Evolutionary conservation across 192 early-diverging fungal species (phyloP), one percentile per base, ranked within the genome.

Genomic region (Haplosporangium gracile): DNA sequence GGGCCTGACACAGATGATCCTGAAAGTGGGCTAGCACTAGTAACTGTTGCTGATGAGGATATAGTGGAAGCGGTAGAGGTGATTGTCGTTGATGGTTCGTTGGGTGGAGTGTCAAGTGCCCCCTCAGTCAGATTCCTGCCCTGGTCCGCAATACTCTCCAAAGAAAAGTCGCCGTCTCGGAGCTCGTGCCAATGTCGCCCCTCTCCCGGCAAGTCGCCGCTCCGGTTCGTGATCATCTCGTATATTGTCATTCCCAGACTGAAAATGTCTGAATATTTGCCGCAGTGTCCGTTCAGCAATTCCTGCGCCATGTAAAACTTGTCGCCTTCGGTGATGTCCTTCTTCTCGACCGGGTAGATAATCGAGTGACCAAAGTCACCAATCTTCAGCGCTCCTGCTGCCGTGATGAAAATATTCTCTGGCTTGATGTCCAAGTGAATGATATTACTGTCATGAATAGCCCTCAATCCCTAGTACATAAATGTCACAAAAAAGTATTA

Each of bases 361-460:
- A 93, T 87, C 1, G 98, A 96, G 18, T 95, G 89, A 9, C 98
- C 98, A 95, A 97, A 99, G 89, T 99, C 98, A 2, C 93, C 97
- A 78, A 98, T 94, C 83, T 97, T 97, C 18, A 98, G 89, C 49
- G 87, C 82, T 36, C 95, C 94, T 53, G 92, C 85, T 57, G 88
- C 72, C 8, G 90, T 82, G 57, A 98, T 92, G 63, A 98, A 88
- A 36, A 99, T 93, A 89, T 98, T 98, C 24, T 91, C 94, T 0
- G 97, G 97, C 81, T 98, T 99, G 75, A 99, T 80, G 86, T 98
- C 97, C 75, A 98, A 83, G 89, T 99, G 98, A n/a, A 94, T 91
- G 16, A 98, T 80, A 63, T 90, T 88, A 39, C 82, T 85, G 68
- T 90, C 88, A 81, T 98, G 97, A 55, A 99, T 93, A 45, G 92